Percentiles rank a stretch among this genome's conserved stretches.
phyloP scores from a whole-genome alignment of 345 rosid species.

The Dipteronia dyeriana region DNA sequence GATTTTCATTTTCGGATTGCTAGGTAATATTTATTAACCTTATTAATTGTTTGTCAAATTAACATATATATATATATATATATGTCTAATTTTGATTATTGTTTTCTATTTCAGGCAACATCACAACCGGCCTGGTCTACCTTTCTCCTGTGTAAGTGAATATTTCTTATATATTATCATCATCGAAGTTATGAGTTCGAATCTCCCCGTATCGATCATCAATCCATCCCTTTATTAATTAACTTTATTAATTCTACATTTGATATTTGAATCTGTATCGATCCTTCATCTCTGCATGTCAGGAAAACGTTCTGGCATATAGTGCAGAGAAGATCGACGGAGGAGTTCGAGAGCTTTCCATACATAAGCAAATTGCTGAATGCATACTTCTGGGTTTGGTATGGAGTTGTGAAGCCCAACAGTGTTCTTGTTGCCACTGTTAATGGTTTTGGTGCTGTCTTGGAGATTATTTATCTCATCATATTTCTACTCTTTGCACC shows the following conservation, averaged over 20 bases:
- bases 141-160: conserved; percentile 73
- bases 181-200: not conserved
- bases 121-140: conserved; percentile 68
- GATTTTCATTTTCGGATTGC: conserved; percentile 32
- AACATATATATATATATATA: no score
- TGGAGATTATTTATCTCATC: conserved; percentile 50
- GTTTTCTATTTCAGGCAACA: conserved; percentile 53
- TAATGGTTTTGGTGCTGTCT: conserved; percentile 67
- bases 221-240: not conserved
- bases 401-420: conserved; percentile 69
- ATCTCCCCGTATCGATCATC: not conserved
- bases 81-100: not conserved
- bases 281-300: not conserved
- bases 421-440: conserved; percentile 73
- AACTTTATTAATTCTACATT: no score
- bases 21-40: conserved; percentile 32
- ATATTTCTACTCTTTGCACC: conserved; percentile 65
- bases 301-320: conserved; percentile 80
- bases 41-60: not conserved
- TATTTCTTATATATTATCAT: not conserved
- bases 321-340: conserved; percentile 61
- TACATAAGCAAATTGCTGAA: conserved; percentile 62
- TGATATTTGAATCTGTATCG: not conserved
- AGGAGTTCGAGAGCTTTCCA: conserved; percentile 74
- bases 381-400: conserved; percentile 72